Evolutionary conservation across 2,329 filamentous ascomycete genomes (phyloP).

Genomic region (Rhytidhysteron rufulum): DNA sequence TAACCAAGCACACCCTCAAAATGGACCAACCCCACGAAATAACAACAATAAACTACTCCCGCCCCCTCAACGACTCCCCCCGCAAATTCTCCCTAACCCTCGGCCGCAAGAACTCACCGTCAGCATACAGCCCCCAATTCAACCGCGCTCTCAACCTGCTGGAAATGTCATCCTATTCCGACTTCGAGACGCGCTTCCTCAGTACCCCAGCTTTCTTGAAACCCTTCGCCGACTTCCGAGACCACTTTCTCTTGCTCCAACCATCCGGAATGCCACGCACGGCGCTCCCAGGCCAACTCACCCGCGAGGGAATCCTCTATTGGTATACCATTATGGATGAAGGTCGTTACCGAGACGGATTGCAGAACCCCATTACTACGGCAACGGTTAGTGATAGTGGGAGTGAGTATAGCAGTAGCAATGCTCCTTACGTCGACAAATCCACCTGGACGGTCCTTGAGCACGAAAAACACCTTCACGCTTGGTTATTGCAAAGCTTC

Average conservation of each 20-base stretch:
- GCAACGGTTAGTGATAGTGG: constrained; percentile 7
- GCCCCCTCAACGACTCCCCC: neutral
- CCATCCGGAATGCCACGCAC: constrained; percentile 9
- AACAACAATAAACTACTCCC: neutral
- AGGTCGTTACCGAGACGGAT: constrained; percentile 22
- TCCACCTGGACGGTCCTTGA: constrained; percentile 20
- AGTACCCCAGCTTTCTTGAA: constrained; percentile 22
- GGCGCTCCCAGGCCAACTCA: constrained; percentile 11
- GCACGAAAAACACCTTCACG: constrained; percentile 29
- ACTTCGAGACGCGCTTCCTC: constrained; percentile 26
- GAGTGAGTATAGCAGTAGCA: neutral
- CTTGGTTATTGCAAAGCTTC: constrained; percentile 29
- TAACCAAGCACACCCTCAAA: too few species aligned
- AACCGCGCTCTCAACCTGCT: constrained; percentile 20
- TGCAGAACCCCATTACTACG: constrained; percentile 7
- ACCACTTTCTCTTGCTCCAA: constrained; percentile 20
- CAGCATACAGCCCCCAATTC: neutral
- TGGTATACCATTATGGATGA: constrained; percentile 31
- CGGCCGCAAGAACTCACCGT: too few species aligned
- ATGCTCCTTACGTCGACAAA: constrained; percentile 17
- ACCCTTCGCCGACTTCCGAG: constrained; percentile 29
- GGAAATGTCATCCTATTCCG: constrained; percentile 14
- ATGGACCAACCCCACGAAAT: too few species aligned
- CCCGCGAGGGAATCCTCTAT: constrained; percentile 22
- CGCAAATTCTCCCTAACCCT: neutral